Base-by-base conservation (phyloP, 2,329 filamentous ascomycete species). In the Amauroascus niger region DNA sequence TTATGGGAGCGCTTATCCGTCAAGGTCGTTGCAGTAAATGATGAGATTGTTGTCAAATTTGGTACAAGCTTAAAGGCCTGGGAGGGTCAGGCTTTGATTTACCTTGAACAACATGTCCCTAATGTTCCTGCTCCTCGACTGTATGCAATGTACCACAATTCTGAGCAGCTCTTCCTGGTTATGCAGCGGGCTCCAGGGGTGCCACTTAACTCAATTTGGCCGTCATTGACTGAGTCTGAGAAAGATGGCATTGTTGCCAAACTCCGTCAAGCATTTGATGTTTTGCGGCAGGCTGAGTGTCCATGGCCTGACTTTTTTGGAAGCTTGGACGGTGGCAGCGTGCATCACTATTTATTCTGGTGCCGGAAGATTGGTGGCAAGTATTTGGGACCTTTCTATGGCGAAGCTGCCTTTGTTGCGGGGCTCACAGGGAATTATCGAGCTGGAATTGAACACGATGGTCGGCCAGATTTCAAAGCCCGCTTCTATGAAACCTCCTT, bases 111-210 rank as follows among this genome's bases (percentile, higher is more conserved):
- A 53, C 49, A 67, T 18, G 58, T 64, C 45, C 62, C 63, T 28
- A 47, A 56, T 49, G 49, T 65, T 50, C 60, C 61, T 1, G 64
- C 61, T 22, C 65, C 64, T 52, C 61, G 63, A 56, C 58, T 67
- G 24, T 65, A 65, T 54, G 60, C 61, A 18, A 66, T 67, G 61
- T 65, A 63, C 45, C 28, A 61, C 40, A 60, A 63, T 41, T 50
- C 51, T 35, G 41, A 61, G 3, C 22, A 62, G 47, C 50, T 62
- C 24, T 63, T 64, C 53, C 33, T 64, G 16, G 41, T 65, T 48
- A 66, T 67, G 63, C 61, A 66, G 53, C 61, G 61, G 51, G 44
- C 55, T 43, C 61, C 60, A 54, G 64, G 56, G 4, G 60, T 59
- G 39, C 58, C 9, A 30, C 54, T 58, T 8, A 50, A 49, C 37